Evolutionary conservation across 306 rosid species (phyloP).

Genomic region (Inga leiocalycina): DNA sequence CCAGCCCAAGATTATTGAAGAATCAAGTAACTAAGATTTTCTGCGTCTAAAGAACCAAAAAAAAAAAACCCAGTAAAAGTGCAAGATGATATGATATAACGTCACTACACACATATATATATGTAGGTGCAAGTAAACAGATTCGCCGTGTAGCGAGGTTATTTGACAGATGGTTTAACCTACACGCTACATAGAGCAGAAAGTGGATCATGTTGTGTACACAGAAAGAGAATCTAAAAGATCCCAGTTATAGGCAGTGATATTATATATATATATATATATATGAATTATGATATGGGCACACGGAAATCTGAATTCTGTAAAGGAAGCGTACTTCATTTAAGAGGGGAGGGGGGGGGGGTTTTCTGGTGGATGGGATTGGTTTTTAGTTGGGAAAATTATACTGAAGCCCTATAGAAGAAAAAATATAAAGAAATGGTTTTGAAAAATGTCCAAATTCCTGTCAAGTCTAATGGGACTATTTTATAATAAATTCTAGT

Average conservation of each 20-base stretch:
- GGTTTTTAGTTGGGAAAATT: conserved; percentile 2
- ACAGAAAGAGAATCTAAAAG: not conserved
- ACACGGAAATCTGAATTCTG: not conserved
- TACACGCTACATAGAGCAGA: not conserved
- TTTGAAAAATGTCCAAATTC: too few species aligned
- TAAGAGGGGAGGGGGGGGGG: not conserved
- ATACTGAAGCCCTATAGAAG: too few species aligned
- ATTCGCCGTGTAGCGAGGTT: not conserved
- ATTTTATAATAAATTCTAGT: too few species aligned
- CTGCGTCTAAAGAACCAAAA: not conserved
- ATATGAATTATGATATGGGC: not conserved
- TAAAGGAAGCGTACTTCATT: conserved; percentile 32
- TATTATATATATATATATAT: not conserved
- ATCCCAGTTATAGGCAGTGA: conserved; percentile 16
- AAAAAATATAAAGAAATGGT: too few species aligned
- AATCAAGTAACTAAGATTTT: not conserved
- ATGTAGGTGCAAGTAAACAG: not conserved
- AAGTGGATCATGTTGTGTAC: not conserved
- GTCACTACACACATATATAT: not conserved
- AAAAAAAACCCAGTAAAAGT: not conserved
- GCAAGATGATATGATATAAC: not conserved
- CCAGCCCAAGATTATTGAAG: too few species aligned
- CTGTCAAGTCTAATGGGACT: too few species aligned
- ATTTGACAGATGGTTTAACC: not conserved
- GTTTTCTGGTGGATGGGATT: conserved; percentile 28